Evolutionary conservation across 2,329 filamentous ascomycete species (phyloP).

Genomic region (Ceratocystis lukuohia): DNA sequence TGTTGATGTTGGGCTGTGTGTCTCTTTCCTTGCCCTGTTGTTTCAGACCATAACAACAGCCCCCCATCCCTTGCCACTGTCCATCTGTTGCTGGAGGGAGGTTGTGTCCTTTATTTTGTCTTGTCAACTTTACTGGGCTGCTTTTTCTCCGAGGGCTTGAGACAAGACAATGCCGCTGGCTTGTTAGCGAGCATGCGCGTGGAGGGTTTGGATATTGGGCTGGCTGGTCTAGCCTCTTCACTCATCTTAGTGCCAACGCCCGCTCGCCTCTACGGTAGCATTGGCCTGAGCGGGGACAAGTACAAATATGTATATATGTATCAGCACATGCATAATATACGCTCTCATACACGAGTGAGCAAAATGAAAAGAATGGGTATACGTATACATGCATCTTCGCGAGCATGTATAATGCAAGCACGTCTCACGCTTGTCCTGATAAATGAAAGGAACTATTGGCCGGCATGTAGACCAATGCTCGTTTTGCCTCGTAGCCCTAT

Average conservation of each 20-base stretch:
- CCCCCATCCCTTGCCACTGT: not conserved
- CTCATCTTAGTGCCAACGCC: not conserved
- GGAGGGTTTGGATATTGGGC: not conserved
- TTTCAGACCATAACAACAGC: not conserved
- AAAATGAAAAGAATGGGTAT: not conserved
- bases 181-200: not conserved
- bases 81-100: not conserved
- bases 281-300: not conserved
- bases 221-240: not conserved
- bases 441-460: too few relatives aligned
- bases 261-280: not conserved
- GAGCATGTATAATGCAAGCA: not conserved
- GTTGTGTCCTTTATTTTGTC: not conserved
- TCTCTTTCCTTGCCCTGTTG: not conserved
- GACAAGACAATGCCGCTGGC: not conserved
- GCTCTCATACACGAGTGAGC: not conserved
- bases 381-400: not conserved
- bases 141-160: not conserved
- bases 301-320: not conserved
- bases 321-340: not conserved
- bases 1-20: not conserved
- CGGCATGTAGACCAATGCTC: not conserved
- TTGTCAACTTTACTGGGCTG: not conserved
- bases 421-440: too few relatives aligned
- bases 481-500: not conserved